Percentiles rank a stretch among this genome's conserved stretches.
Evolutionary conservation across 371 early-diverging fungal species (phyloP).

Genomic region (Zychaea mexicana): DNA sequence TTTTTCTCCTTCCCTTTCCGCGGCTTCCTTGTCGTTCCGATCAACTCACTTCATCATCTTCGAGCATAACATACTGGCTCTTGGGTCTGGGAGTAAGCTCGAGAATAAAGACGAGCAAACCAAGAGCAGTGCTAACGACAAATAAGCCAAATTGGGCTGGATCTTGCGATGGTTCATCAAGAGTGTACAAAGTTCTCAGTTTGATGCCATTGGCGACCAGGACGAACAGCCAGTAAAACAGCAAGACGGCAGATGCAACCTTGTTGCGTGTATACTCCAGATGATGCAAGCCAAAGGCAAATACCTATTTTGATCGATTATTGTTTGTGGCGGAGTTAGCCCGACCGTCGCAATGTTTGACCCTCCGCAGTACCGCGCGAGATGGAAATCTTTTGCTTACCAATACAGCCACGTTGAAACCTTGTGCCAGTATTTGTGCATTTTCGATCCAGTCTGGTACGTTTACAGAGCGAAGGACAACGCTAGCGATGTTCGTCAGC

Average conservation of each 20-base stretch:
- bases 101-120: constrained; percentile 59
- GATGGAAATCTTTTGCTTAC: constrained; percentile 15
- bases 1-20: not conserved
- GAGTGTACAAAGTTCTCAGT: constrained; percentile 60
- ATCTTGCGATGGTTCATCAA: constrained; percentile 30
- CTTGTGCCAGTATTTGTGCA: constrained; percentile 33
- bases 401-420: constrained; percentile 35
- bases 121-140: constrained; percentile 35
- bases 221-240: constrained; percentile 80
- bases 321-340: constrained; percentile 12
- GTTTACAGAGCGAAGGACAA: constrained; percentile 14
- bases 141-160: constrained; percentile 47
- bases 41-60: constrained; percentile 48
- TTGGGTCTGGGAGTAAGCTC: constrained; percentile 64
- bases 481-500: constrained; percentile 17
- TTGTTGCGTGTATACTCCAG: constrained; percentile 68
- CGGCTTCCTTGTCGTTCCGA: not conserved
- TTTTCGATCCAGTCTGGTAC: constrained; percentile 40
- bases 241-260: constrained; percentile 68
- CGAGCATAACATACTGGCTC: constrained; percentile 61
- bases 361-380: not conserved
- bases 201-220: constrained; percentile 48
- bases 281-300: constrained; percentile 66
- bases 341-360: not conserved
- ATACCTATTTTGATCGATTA: constrained; percentile 23